Conservation (phyloP, 1,139 yeast genomes). For the Debaryomyces nepalensis region DNA sequence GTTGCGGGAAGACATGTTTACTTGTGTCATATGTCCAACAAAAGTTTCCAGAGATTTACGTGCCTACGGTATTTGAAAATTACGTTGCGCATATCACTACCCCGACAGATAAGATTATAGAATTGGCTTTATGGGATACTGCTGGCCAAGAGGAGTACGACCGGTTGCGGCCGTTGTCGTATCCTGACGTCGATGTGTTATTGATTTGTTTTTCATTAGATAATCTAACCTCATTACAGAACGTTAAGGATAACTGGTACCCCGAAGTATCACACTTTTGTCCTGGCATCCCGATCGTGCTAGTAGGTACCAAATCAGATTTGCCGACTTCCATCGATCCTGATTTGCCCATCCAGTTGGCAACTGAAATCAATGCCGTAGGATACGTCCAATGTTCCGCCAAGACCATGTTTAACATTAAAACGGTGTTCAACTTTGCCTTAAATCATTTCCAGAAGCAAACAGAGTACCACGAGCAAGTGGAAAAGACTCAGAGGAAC, state of each 20-base stretch:
- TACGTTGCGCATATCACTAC: conserved; percentile 68
- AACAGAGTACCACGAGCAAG: conserved; percentile 42
- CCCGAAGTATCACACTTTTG: conserved; percentile 87
- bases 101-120: conserved; percentile 57
- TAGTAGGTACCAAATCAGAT: conserved; percentile 84
- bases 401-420: conserved; percentile 66
- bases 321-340: conserved; percentile 50
- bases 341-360: conserved; percentile 58
- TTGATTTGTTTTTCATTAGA: conserved; percentile 79
- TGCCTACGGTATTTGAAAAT: conserved; percentile 91
- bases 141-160: conserved; percentile 96
- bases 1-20: conserved; percentile 91
- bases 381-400: conserved; percentile 86
- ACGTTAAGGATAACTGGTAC: conserved; percentile 81
- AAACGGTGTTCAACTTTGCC: conserved; percentile 66
- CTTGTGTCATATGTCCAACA: conserved; percentile 82
- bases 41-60: conserved; percentile 73
- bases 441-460: conserved; percentile 43
- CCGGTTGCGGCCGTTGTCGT: conserved; percentile 78
- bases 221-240: conserved; percentile 64
- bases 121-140: conserved; percentile 87
- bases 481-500: conserved; percentile 39
- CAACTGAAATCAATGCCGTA: conserved; percentile 70
- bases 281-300: conserved; percentile 73
- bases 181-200: conserved; percentile 79